Evolutionary conservation across 495 filamentous ascomycete species (phyloP), one percentile per base, ranked within the genome.

Genomic region (Hypoxylon trugodes): DNA sequence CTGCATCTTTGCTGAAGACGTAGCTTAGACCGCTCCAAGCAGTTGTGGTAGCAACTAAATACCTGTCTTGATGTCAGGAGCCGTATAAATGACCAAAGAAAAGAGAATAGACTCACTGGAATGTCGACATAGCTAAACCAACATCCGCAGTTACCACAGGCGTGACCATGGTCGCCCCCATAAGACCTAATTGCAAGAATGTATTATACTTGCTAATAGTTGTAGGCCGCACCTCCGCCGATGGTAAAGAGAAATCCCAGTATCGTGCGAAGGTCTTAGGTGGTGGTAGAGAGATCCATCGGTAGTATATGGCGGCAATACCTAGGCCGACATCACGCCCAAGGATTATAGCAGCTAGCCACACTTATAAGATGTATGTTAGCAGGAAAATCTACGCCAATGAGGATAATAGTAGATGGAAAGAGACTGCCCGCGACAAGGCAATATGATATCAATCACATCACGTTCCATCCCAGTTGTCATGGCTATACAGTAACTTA

Each of bases 241-340:
- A 90, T 0, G 95, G 95, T 13, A 98, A 84, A 8, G 88, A 90
- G 67, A 98, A 98, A 72, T 98, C 96, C 96, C 96, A 98, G 73
- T 97, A 98, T n/a, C 95, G 80, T 10, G 81, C 75, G 75, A 96
- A 89, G 0, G 95, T 98, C 75, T 97, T 97, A 4, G 95, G 95
- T 0, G 90, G 87, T 1, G 95, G 95, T 16, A 98, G 83, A 2
- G 90, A 93, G 43, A 96, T 95, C 86, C 91, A 98, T 30, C 95
- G 87, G 70, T 92, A 97, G 75, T 97, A 98, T 52, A 98, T 86
- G 1, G 95, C 95, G 6, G 92, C 87, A 2, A 96, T 81, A n/a
- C 84, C 90, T 4, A 98, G 81, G n/a, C 85, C 89, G 25, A 92
- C 81, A 68, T 98, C 95, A 19, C 95, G 86, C 26, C 94, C 94